phyloP scores from a whole-genome alignment of 225 moss, liverwort and hornwort genomes.

The Pleurozium schreberi region DNA sequence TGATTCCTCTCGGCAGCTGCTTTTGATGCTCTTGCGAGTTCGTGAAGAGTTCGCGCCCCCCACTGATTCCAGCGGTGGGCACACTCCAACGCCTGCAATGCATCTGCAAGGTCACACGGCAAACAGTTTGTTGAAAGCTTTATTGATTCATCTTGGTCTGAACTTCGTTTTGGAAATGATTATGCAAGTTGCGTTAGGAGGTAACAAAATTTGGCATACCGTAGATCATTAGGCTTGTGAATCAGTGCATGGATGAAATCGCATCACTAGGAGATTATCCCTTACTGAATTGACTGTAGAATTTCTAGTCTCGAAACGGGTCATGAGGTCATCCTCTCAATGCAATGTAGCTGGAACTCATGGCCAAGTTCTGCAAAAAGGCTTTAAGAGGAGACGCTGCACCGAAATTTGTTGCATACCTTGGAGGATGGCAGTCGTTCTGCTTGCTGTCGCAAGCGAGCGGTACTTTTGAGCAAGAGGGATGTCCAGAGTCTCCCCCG shows the following conservation, averaged over 20 bases:
- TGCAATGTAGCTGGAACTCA: neutral
- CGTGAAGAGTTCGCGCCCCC: conserved; percentile 13
- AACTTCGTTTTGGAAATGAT: neutral
- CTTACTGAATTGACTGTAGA: neutral
- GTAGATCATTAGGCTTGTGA: neutral
- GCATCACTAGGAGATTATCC: neutral
- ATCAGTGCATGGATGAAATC: neutral
- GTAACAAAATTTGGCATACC: neutral
- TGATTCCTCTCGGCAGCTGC: conserved; percentile 7
- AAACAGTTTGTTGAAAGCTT: neutral
- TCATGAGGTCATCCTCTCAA: neutral
- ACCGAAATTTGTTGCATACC: neutral
- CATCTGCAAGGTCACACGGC: conserved; percentile 3
- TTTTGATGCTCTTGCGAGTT: conserved; percentile 15
- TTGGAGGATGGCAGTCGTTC: conserved; percentile 23
- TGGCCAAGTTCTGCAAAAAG: neutral
- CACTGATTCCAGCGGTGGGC: conserved; percentile 28
- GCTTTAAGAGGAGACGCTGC: neutral
- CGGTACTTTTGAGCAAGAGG: neutral
- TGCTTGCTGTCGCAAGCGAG: neutral
- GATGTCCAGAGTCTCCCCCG: neutral
- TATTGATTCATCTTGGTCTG: neutral
- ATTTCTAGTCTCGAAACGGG: neutral
- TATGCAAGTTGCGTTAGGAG: neutral
- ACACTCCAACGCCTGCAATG: conserved; percentile 16